Evolutionary conservation across 139 green algal species (phyloP), one percentile per base, ranked within the genome.

Genomic region (Micractinium conductrix): DNA sequence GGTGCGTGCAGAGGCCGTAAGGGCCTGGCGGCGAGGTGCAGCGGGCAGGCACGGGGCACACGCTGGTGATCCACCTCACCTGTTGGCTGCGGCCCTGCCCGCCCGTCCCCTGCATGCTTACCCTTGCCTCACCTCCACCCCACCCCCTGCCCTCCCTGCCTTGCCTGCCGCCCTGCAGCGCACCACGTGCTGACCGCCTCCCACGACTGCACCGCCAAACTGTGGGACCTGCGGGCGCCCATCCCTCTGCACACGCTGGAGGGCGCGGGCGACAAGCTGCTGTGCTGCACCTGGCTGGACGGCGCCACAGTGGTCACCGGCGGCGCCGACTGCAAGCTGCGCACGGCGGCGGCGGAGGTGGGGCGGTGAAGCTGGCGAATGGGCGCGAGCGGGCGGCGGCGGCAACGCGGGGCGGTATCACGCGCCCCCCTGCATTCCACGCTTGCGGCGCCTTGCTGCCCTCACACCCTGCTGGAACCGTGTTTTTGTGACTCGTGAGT

Each of bases 121-220:
- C n/a, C 8, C 5, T 21, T 37, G 19, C 42, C 24, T 43, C 30
- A 5, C 44, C 12, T 33, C 26, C 44, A 37, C 7, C 72, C 74
- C 33, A 19, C 48, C 63, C 3, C 33, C 16, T 80, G 33, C 24
- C 21, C 16, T 22, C 48, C 21, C 22, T 68, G 33, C 19, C 48
- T 69, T 12, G n/a, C 10, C 45, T 14, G 24, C 44, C 17, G 37
- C 43, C 74, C 35, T 40, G 53, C 76, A 82, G 78, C 85, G 45
- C 80, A 96, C 83, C 93, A 96, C 40, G 48, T 98, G 16, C 88
- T 88, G 0, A 94, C 91, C 0, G 86, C 84, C 22, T 93, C 90
- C 1, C 85, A 91, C 80, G 93, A 96, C 81, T 79, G 74, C 21
- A 88, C 85, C 22, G 62, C 84, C 28, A 93, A 94, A 88, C 82